Conservation (phyloP, 2,329 filamentous ascomycete species). For the Helotiales sp. region DNA sequence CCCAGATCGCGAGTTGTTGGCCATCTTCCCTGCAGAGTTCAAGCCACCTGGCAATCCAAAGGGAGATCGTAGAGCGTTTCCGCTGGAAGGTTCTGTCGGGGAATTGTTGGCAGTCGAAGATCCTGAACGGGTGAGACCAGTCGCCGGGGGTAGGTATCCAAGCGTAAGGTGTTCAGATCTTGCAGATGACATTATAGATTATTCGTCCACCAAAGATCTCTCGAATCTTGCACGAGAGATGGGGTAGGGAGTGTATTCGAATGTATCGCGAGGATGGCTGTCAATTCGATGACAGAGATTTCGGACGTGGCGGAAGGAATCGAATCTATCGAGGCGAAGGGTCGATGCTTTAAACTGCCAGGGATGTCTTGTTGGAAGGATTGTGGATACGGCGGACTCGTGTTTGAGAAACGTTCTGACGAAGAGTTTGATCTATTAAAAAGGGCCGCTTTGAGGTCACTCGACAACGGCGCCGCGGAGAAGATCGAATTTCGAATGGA, state of each 20-base stretch:
- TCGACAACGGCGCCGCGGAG: constrained; percentile 33
- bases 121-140: constrained; percentile 56
- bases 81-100: constrained; percentile 73
- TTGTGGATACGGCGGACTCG: constrained; percentile 29
- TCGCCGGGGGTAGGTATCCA: constrained; percentile 69
- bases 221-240: constrained; percentile 40
- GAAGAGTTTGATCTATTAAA: constrained; percentile 36
- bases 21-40: constrained; percentile 63
- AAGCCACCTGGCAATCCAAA: constrained; percentile 71
- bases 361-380: constrained; percentile 20
- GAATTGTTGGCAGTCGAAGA: constrained; percentile 83
- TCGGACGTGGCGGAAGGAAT: constrained; percentile 8
- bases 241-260: constrained; percentile 35
- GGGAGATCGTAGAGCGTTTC: constrained; percentile 70
- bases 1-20: constrained; percentile 72
- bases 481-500: constrained; percentile 29
- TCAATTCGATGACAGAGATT: constrained; percentile 21
- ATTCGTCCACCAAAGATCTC: constrained; percentile 39
- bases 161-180: constrained; percentile 87
- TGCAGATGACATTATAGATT: constrained; percentile 93
- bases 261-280: constrained; percentile 29
- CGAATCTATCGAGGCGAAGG: constrained; percentile 20
- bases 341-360: constrained; percentile 9
- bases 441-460: constrained; percentile 26
- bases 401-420: constrained; percentile 17